Evolutionary conservation across 176 grass and related monocot species (phyloP).

Genomic region (Aegilops sharonensis): DNA sequence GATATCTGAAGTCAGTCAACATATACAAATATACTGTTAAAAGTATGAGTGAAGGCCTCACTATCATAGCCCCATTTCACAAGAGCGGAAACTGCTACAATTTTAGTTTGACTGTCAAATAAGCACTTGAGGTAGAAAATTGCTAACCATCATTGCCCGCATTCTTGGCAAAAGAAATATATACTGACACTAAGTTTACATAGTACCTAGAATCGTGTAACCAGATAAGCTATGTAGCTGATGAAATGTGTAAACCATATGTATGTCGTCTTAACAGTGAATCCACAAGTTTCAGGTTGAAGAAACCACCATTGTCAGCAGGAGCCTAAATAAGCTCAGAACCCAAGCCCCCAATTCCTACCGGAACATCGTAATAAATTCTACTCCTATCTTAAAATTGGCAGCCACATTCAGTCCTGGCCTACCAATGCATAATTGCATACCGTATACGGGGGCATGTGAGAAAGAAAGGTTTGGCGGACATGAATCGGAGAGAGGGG

Average conservation of each 20-base stretch:
- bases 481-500: not conserved
- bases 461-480: not conserved
- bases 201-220: not conserved
- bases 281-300: not conserved
- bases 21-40: not conserved
- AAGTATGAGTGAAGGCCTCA: not conserved
- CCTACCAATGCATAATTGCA: conserved; percentile 24
- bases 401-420: not conserved
- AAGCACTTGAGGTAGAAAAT: not conserved
- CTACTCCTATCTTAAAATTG: not conserved
- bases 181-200: not conserved
- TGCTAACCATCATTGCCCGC: not conserved
- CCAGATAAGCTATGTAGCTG: not conserved
- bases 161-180: not conserved
- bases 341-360: not conserved
- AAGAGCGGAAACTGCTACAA: not conserved
- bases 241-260: not conserved
- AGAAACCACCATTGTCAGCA: not conserved
- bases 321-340: not conserved
- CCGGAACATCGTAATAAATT: not conserved
- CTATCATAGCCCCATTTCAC: not conserved
- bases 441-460: not conserved
- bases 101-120: not conserved
- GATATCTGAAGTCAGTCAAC: not conserved
- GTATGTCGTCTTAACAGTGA: not conserved